phyloP scores from a whole-genome alignment of 805 yeast species.

The Saccharomycopsis sp. region DNA sequence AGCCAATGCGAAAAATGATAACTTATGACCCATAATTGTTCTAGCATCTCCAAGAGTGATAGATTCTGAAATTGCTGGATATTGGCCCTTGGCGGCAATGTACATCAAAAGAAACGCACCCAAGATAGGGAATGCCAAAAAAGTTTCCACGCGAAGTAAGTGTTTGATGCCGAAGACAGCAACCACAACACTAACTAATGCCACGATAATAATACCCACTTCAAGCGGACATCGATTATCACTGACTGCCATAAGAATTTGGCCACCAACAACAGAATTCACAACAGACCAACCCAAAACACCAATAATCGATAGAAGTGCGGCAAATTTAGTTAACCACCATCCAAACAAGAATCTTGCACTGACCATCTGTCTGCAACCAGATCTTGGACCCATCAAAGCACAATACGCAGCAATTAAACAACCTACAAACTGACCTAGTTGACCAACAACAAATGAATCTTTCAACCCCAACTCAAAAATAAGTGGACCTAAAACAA shows the following conservation, averaged over 20 bases:
- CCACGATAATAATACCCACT: constrained; percentile 69
- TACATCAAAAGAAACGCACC: constrained; percentile 63
- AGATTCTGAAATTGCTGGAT: constrained; percentile 25
- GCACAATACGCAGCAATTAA: constrained; percentile 76
- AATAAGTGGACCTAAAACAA: constrained; percentile 64
- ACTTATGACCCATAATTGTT: constrained; percentile 58
- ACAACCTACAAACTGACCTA: constrained; percentile 65
- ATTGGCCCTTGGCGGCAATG: constrained; percentile 48
- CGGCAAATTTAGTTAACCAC: constrained; percentile 74
- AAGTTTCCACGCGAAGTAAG: constrained; percentile 59
- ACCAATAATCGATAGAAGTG: constrained; percentile 65
- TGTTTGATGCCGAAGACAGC: constrained; percentile 76
- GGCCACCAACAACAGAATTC: constrained; percentile 86
- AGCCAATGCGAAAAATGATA: constrained; percentile 64
- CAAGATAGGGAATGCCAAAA: constrained; percentile 61
- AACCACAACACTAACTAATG: constrained; percentile 53
- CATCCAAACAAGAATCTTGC: constrained; percentile 79
- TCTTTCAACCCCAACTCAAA: constrained; percentile 65
- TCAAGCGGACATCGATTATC: constrained; percentile 60
- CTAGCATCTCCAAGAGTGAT: constrained; percentile 32
- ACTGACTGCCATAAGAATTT: constrained; percentile 61
- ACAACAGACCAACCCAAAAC: constrained; percentile 92
- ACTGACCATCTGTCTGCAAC: constrained; percentile 82
- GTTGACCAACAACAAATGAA: constrained; percentile 52
- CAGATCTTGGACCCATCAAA: constrained; percentile 84